phyloP scores from a whole-genome alignment of 208 protist genomes.

The Kentomonas sorsogonicus region DNA sequence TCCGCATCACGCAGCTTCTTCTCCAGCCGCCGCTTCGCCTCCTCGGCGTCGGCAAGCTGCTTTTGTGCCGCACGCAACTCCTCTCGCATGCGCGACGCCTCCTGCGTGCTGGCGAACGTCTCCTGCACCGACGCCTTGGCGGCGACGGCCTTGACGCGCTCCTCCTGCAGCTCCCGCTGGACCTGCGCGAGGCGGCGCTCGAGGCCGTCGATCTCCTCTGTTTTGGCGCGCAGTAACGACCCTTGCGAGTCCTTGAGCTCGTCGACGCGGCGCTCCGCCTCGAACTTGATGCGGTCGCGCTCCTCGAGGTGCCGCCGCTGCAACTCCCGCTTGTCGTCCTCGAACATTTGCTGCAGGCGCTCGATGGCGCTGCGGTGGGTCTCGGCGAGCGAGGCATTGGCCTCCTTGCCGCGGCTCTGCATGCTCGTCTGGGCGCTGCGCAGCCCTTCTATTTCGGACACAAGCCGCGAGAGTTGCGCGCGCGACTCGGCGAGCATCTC shows the following conservation, averaged over 20 bases:
- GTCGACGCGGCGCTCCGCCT: slow-evolving; percentile 35
- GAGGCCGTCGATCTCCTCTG: slow-evolving; percentile 32
- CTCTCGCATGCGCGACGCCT: slow-evolving; percentile 41
- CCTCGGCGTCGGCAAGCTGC: slow-evolving; percentile 36
- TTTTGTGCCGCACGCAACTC: slow-evolving; percentile 41
- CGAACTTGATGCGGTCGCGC: slow-evolving; percentile 35
- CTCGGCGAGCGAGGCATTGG: slow-evolving; percentile 31
- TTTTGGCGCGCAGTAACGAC: slow-evolving; percentile 36
- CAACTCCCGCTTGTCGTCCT: slow-evolving; percentile 59
- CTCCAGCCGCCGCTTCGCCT: slow-evolving; percentile 38
- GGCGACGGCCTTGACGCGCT: slow-evolving; percentile 30
- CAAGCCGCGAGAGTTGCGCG: slow-evolving; percentile 35
- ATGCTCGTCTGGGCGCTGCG: slow-evolving; percentile 20
- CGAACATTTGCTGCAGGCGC: slow-evolving; percentile 57
- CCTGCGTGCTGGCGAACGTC: slow-evolving; percentile 6
- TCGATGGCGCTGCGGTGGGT: slow-evolving; percentile 48
- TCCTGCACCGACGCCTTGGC: slow-evolving; percentile 9
- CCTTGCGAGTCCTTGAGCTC: slow-evolving; percentile 44
- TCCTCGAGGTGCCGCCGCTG: slow-evolving; percentile 56
- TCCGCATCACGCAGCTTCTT: slow-evolving; percentile 41
- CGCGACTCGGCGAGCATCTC: slow-evolving; percentile 60
- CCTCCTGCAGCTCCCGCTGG: slow-evolving; percentile 50
- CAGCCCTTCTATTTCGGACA: slow-evolving; percentile 49
- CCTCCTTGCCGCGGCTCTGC: slow-evolving; percentile 21
- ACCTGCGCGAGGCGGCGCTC: slow-evolving; percentile 31